These are phyloP conservation scores for Candolleomyces aberdarensis DNA, from an alignment of 768 basidiomycete species.

Conservation along the genomic window DNA sequence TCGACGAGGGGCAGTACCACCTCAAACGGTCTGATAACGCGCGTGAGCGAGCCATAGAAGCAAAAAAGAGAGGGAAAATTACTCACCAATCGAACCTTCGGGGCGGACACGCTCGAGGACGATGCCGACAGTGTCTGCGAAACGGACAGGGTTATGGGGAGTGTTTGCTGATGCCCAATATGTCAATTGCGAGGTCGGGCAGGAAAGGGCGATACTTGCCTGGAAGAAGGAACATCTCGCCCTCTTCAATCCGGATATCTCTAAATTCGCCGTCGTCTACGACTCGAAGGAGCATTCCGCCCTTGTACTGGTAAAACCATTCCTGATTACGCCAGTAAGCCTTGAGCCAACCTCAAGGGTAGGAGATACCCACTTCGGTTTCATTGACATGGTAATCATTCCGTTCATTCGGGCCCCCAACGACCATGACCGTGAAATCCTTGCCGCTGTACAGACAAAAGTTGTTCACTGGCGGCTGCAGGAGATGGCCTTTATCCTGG, in stretches of 20 bases:
- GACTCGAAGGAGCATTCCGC: slow-evolving; percentile 85
- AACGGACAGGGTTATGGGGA: slow-evolving; percentile 94
- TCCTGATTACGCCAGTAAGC: slow-evolving; percentile 48
- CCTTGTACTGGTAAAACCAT: slow-evolving; percentile 98
- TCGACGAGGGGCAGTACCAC: slow-evolving; percentile 80
- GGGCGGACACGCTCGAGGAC: slow-evolving; percentile 89
- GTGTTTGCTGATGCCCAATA: slow-evolving; percentile 68
- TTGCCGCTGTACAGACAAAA: slow-evolving; percentile 78
- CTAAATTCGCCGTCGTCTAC: slow-evolving; percentile 77
- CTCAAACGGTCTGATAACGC: slow-evolving; percentile 68
- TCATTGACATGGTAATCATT: slow-evolving; percentile 96
- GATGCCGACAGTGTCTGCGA: slow-evolving; percentile 85
- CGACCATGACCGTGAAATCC: slow-evolving; percentile 93
- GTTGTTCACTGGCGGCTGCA: slow-evolving; percentile 93
- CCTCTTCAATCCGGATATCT: slow-evolving; percentile 89
- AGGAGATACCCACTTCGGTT: slow-evolving; percentile 62
- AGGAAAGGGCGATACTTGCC: slow-evolving; percentile 42
- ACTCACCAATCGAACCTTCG: slow-evolving; percentile 61
- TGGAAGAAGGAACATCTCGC: slow-evolving; percentile 95
- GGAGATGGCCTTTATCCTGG: slow-evolving; percentile 68
- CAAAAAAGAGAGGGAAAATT: neutral
- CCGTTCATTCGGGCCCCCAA: slow-evolving; percentile 93
- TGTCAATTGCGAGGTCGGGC: neutral
- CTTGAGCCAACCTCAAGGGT: neutral
- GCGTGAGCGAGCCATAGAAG: neutral